Evolutionary conservation across 768 basidiomycete genomes (phyloP), one percentile per base, ranked within the genome.

Genomic region (Pleurotus tuoliensis): DNA sequence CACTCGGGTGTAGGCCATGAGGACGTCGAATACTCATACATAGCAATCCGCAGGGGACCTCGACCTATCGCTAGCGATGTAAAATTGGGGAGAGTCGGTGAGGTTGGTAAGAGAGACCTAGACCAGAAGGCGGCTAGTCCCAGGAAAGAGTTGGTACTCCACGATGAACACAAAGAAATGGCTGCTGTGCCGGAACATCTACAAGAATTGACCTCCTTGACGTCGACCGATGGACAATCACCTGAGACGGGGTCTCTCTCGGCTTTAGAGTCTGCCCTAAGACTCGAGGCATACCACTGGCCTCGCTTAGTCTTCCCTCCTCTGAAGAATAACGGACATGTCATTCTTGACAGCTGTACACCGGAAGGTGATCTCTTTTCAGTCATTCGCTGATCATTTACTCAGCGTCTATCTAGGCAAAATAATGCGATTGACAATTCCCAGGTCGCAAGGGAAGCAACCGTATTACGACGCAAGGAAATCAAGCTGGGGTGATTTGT

Each of bases 391-490:
- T 24, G 11, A 11, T 11, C 8, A 34, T 34, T 34, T 12, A 34
- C 11, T 34, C 30, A 34, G 7, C 30, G 30, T 34, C 30, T 11
- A 34, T 11, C 30, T 34, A 34, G 96, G 90, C 30, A 87, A 91
- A 71, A 88, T 98, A 47, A 89, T 94, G 81, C 86, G 96, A 4
- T 74, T 95, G 70, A 96, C 90, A 4, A 86, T 96, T 39, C 91
- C 96, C 0, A 94, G 85, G 62, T 95, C 92, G 2, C 94, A 95
- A 72, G 94, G 94, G n/a, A 95, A 93, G 69, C 94, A 98, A 64
- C 80, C 83, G 0, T 99, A 85, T 67, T 94, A 98, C 66, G 97
- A 98, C 68, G 94, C 95, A 2, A 86, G 95, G 37, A 98, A 98
- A 73, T 86, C 91, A 0, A 72, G 71, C 8, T 98, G 96, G 95